phyloP scores from a whole-genome alignment of 106 monocot species.

The Allium fistulosum region DNA sequence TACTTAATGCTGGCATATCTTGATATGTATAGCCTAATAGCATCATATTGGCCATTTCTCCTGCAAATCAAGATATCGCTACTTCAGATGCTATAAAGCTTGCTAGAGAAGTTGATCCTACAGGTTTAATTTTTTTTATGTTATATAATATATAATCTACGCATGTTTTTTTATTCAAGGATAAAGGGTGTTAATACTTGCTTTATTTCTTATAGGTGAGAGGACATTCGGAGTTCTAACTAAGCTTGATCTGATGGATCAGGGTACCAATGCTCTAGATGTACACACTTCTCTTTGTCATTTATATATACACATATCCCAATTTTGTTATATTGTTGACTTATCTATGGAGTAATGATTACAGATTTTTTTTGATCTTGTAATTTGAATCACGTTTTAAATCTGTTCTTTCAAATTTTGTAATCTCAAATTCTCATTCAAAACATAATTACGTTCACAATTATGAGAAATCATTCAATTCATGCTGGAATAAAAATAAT shows the following conservation, averaged over 20 bases:
- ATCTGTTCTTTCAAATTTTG: too few species aligned
- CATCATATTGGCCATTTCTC: constrained; percentile 95
- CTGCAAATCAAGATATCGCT: constrained; percentile 99
- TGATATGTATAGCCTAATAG: constrained; percentile 62
- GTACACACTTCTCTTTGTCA: constrained; percentile 29
- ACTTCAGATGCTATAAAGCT: constrained; percentile 99
- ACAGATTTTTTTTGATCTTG: too few species aligned
- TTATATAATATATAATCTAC: neutral
- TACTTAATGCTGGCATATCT: neutral
- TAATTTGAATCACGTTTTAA: too few species aligned
- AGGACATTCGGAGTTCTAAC: constrained; percentile 99
- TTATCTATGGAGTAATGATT: too few species aligned
- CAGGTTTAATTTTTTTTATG: constrained; percentile 34
- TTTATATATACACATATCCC: too few species aligned
- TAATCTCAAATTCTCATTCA: too few species aligned
- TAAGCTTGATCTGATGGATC: constrained; percentile 99
- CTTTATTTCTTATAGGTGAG: constrained; percentile 50
- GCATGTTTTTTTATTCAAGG: neutral
- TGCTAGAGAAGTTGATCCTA: constrained; percentile 93
- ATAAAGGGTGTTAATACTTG: neutral
- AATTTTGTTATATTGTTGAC: too few species aligned
- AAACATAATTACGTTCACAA: too few species aligned
- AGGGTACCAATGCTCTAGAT: constrained; percentile 98
- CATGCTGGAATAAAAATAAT: too few species aligned
- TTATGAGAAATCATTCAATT: too few species aligned